Evolutionary conservation across 495 filamentous ascomycete species (phyloP).

Genomic region (Penicillium crystallinum): DNA sequence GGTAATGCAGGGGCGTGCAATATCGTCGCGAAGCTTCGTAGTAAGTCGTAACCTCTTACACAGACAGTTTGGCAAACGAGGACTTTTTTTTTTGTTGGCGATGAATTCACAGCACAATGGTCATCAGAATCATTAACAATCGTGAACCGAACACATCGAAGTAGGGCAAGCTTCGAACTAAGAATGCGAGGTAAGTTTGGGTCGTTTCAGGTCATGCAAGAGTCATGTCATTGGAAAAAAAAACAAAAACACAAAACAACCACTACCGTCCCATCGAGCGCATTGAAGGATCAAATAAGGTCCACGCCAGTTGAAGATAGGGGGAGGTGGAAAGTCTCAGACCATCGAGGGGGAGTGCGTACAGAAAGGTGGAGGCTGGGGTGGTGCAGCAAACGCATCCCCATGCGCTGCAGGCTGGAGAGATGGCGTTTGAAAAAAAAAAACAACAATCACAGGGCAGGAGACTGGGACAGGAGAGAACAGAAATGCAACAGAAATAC

Average conservation of each 20-base stretch:
- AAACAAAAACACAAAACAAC: too few species aligned
- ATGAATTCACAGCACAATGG: slow-evolving; percentile 26
- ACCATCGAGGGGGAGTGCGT: slow-evolving; percentile 14
- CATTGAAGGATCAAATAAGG: slow-evolving; percentile 11
- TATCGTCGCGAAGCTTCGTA: slow-evolving; percentile 24
- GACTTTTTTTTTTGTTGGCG: not conserved
- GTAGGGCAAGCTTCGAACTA: slow-evolving; percentile 17
- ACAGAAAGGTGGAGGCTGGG: slow-evolving; percentile 26
- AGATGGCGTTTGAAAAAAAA: slow-evolving; percentile 28
- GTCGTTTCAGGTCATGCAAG: slow-evolving; percentile 19
- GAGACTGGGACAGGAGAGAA: slow-evolving; percentile 30
- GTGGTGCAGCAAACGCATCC: slow-evolving; percentile 32
- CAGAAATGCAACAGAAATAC: slow-evolving; percentile 12
- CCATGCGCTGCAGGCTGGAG: slow-evolving; percentile 15
- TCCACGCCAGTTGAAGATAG: slow-evolving; percentile 8
- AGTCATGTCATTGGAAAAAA: slow-evolving; percentile 6
- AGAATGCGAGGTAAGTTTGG: slow-evolving; percentile 6
- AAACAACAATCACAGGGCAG: slow-evolving; percentile 10
- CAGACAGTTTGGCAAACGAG: slow-evolving; percentile 10
- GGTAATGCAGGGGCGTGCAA: slow-evolving; percentile 31
- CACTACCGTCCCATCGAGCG: slow-evolving; percentile 4
- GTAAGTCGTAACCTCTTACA: slow-evolving; percentile 27
- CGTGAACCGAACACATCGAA: slow-evolving; percentile 41
- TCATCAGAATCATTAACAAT: slow-evolving; percentile 56
- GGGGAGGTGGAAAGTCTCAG: slow-evolving; percentile 14